Base-by-base conservation (phyloP, 164 flowering plant species). In the Stephania yunnanensis region DNA sequence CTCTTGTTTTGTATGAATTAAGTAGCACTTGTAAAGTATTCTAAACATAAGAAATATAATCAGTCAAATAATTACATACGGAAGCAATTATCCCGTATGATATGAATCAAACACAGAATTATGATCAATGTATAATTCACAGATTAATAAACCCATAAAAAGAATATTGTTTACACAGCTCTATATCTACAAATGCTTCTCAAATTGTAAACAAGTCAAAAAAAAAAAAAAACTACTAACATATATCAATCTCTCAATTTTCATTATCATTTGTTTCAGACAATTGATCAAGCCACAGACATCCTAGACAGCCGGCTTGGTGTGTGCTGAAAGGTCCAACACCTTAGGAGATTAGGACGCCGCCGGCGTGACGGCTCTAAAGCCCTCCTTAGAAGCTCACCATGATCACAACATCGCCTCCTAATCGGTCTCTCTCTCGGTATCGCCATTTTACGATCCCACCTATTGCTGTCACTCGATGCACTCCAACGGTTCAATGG, bases 361-460 rank as follows among this genome's bases (percentile, higher is more conserved):
- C 67, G 67, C 55, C 67, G 67, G n/a, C 12, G 7, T 10, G 74
- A 65, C n/a, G 74, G 74, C 15, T 66, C 46, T 15, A 72, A 58
- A n/a, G 74, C 74, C 48, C 74, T 72, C 67, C 45, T 55, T 50
- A 72, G 25, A 72, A 72, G 66, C 67, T 53, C 74, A 25, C 10
- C 55, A 12, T 42, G 36, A 6, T 48, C 66, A 29, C 31, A 9
- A 25, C 12, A 1, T 58, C 64, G 17, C 19, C 64, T 58, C 5
- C 17, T 15, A 3, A 15, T 3, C 1, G 5, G 5, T 15, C 6
- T 58, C 64, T 58, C 64, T 58, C 20, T 12, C 4, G n/a, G 64
- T 50, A n/a, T 6, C 64, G 20, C 63, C 19, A 11, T 4, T 12
- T 11, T 55, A 55, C 17, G 13, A 61, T n/a, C 19, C 15, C 65